phyloP scores from a whole-genome alignment of 2,329 filamentous ascomycete species.

The Fusarium nygamai region DNA sequence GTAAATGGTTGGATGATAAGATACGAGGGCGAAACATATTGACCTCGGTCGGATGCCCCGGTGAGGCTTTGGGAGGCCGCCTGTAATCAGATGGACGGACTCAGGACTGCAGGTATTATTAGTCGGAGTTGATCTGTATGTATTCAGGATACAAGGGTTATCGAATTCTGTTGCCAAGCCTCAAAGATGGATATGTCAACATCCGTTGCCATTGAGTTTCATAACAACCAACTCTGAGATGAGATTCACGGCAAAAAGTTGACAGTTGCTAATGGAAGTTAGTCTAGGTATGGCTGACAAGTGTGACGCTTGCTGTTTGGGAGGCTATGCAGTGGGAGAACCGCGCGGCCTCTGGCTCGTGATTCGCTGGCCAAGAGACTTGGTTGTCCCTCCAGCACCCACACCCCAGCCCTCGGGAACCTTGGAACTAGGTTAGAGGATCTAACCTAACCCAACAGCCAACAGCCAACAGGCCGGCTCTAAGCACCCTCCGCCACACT shows the following conservation, averaged over 20 bases:
- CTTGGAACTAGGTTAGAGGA: constrained; percentile 10
- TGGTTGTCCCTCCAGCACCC: constrained; percentile 33
- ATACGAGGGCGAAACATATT: constrained; percentile 22
- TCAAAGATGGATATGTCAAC: constrained; percentile 1
- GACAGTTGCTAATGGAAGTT: background rate
- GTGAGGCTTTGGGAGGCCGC: constrained; percentile 13
- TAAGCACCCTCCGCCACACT: constrained; percentile 29
- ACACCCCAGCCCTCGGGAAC: constrained; percentile 19
- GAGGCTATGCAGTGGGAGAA: constrained; percentile 30
- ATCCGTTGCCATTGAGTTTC: constrained; percentile 7
- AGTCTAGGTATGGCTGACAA: background rate
- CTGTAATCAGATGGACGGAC: background rate
- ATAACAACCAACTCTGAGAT: background rate
- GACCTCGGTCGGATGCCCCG: constrained; percentile 13
- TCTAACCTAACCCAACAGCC: background rate
- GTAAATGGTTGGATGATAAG: constrained; percentile 13
- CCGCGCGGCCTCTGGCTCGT: constrained; percentile 27
- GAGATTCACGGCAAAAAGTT: background rate
- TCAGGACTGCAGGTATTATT: background rate
- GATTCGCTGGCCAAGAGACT: constrained; percentile 26
- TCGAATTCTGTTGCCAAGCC: background rate
- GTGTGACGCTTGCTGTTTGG: constrained; percentile 1
- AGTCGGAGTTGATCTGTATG: background rate
- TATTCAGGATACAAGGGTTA: background rate
- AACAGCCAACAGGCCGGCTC: background rate